These are phyloP conservation scores for Byssothecium circinans DNA, from an alignment of 2,329 filamentous ascomycete species.

Conservation along the genomic window DNA sequence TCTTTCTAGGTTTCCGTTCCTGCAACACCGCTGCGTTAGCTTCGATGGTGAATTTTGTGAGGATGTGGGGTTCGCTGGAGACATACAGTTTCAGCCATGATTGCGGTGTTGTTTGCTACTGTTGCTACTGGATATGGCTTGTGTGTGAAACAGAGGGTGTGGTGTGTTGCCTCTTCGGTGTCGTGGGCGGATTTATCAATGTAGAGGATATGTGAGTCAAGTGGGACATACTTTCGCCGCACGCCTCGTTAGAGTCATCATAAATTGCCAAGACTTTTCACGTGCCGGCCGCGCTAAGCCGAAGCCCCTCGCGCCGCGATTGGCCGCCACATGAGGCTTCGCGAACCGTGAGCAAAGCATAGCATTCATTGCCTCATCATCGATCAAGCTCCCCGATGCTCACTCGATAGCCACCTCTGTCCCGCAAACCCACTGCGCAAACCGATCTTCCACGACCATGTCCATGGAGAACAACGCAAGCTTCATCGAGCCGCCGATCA, in stretches of 20 bases:
- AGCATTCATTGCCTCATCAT: slow-evolving; percentile 1
- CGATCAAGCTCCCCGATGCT: slow-evolving; percentile 13
- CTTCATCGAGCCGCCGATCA: slow-evolving; percentile 39
- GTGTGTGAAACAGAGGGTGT: neutral
- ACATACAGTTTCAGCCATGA: slow-evolving; percentile 55
- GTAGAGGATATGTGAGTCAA: slow-evolving; percentile 8
- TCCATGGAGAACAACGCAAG: slow-evolving; percentile 41
- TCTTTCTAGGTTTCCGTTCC: slow-evolving; percentile 80
- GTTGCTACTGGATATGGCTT: too few species aligned
- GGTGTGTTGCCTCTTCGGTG: slow-evolving; percentile 2
- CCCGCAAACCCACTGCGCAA: slow-evolving; percentile 3
- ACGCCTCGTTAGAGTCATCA: slow-evolving; percentile 10
- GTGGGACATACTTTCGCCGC: slow-evolving; percentile 18
- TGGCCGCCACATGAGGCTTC: too few species aligned
- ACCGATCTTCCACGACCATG: slow-evolving; percentile 26
- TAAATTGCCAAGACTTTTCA: slow-evolving; percentile 16
- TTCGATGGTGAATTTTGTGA: slow-evolving; percentile 18
- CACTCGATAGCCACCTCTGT: slow-evolving; percentile 17
- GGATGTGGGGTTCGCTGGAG: slow-evolving; percentile 26
- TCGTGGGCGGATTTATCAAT: neutral
- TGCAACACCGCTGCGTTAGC: slow-evolving; percentile 35
- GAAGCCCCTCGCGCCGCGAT: slow-evolving; percentile 30
- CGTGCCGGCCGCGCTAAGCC: slow-evolving; percentile 17
- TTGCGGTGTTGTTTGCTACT: slow-evolving; percentile 41
- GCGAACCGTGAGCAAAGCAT: too few species aligned